Percentiles rank a stretch among this genome's conserved stretches.
Conservation (phyloP, 2,329 filamentous ascomycete species). For the Diaporthe amygdali region DNA sequence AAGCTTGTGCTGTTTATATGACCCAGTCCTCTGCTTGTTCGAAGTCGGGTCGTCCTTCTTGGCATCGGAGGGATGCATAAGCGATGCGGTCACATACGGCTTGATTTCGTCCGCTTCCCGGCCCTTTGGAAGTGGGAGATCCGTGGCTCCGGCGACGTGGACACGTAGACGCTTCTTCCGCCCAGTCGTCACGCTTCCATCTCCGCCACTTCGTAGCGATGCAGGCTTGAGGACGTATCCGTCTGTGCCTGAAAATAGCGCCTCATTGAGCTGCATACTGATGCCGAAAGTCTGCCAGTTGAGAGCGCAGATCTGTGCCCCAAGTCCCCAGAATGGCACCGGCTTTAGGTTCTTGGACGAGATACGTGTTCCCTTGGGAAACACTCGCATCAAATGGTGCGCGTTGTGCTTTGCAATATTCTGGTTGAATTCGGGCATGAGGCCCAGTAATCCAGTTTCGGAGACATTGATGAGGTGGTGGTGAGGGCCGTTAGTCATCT, state of each 20-base stretch:
- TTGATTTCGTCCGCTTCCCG: slow-evolving; percentile 58
- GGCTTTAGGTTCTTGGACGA: slow-evolving; percentile 68
- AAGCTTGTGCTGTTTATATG: slow-evolving; percentile 61
- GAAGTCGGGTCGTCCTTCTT: slow-evolving; percentile 44
- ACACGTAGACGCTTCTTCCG: slow-evolving; percentile 55
- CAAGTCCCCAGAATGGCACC: slow-evolving; percentile 68
- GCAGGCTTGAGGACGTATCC: slow-evolving; percentile 71
- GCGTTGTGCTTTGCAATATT: slow-evolving; percentile 66
- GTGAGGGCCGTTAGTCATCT: slow-evolving; percentile 61
- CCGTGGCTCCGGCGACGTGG: slow-evolving; percentile 66
- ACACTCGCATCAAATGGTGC: slow-evolving; percentile 72
- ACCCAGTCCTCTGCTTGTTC: slow-evolving; percentile 64
- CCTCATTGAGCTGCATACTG: slow-evolving; percentile 71
- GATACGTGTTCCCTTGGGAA: slow-evolving; percentile 72
- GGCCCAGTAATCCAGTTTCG: slow-evolving; percentile 60
- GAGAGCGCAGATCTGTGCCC: slow-evolving; percentile 72
- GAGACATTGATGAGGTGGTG: slow-evolving; percentile 74
- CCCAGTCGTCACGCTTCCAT: slow-evolving; percentile 40
- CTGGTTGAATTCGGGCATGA: slow-evolving; percentile 51
- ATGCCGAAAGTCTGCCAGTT: slow-evolving; percentile 74
- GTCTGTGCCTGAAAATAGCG: slow-evolving; percentile 67
- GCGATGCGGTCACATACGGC: slow-evolving; percentile 69
- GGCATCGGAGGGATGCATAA: slow-evolving; percentile 62
- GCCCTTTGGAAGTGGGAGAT: slow-evolving; percentile 59
- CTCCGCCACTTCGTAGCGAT: slow-evolving; percentile 60